These are phyloP conservation scores for Oleoguttula mirabilis DNA, from an alignment of 495 filamentous ascomycete species.

Conservation along the genomic window DNA sequence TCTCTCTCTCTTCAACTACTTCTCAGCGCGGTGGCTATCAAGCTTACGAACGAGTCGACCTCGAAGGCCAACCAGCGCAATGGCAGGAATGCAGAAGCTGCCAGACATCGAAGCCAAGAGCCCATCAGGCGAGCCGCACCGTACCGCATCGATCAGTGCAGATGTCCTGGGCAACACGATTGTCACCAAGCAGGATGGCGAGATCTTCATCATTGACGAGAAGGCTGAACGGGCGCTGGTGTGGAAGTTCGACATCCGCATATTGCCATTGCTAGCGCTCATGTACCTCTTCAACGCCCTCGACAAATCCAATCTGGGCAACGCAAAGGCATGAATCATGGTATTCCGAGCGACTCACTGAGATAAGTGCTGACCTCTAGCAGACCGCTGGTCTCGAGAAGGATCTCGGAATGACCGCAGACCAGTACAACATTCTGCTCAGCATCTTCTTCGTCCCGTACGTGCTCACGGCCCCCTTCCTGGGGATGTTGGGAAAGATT, in stretches of 20 bases:
- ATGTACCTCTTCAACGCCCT: constrained; percentile 34
- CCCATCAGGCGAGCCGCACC: background rate
- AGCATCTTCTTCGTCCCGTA: constrained; percentile 72
- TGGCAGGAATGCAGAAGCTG: background rate
- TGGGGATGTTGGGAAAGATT: constrained; percentile 44
- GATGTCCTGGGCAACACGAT: constrained; percentile 7
- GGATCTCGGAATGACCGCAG: constrained; percentile 37
- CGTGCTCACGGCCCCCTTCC: constrained; percentile 52
- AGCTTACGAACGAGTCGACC: too few relatives aligned
- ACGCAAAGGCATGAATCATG: too few relatives aligned
- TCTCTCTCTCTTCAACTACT: too few relatives aligned
- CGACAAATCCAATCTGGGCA: constrained; percentile 35
- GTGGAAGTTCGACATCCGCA: constrained; percentile 30
- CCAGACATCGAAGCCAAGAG: background rate
- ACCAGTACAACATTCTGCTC: constrained; percentile 60
- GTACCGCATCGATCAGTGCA: background rate
- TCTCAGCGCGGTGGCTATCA: too few relatives aligned
- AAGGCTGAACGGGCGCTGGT: constrained; percentile 19
- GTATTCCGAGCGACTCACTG: background rate
- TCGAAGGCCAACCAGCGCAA: too few relatives aligned
- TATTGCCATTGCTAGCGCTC: constrained; percentile 30
- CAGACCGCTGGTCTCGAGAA: constrained; percentile 46
- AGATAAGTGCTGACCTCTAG: constrained; percentile 28
- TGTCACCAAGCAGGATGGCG: constrained; percentile 9
- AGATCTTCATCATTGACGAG: constrained; percentile 9